A percentile compares a stretch with the other conserved stretches of the same genome.
phyloP scores from a whole-genome alignment of 805 yeast genomes.

The Suhomyces sp. region DNA sequence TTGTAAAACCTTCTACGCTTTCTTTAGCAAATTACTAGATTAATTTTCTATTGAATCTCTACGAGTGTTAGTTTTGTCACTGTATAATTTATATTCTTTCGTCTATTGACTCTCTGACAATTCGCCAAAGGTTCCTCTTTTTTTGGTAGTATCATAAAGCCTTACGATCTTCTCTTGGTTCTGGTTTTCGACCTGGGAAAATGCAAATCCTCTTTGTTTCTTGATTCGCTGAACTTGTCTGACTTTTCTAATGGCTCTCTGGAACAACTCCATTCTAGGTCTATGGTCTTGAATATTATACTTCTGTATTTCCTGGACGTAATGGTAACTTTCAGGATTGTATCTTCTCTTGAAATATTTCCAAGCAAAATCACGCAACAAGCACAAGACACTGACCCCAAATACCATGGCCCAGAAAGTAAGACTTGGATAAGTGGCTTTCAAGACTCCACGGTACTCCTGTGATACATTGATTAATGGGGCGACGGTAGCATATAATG shows the following conservation, averaged over 20 bases:
- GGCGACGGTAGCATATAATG: constrained; percentile 80
- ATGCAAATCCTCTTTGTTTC: constrained; percentile 97
- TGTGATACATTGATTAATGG: constrained; percentile 78
- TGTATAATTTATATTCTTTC: not conserved
- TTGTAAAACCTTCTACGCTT: not conserved
- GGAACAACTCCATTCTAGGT: constrained; percentile 96
- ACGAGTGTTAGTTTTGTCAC: no score
- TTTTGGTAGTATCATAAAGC: constrained; percentile 91
- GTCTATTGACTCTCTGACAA: constrained; percentile 23
- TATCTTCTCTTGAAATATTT: constrained; percentile 91
- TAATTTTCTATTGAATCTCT: no score
- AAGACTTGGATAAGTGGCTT: constrained; percentile 70
- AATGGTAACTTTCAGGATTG: constrained; percentile 88
- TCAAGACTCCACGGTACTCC: constrained; percentile 79
- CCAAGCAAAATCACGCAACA: constrained; percentile 88
- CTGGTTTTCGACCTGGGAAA: constrained; percentile 86
- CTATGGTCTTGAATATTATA: constrained; percentile 88
- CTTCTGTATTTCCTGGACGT: constrained; percentile 95
- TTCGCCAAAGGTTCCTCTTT: constrained; percentile 70
- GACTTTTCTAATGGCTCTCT: constrained; percentile 93
- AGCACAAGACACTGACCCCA: constrained; percentile 72
- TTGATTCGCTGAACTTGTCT: constrained; percentile 98
- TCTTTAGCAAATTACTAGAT: not conserved
- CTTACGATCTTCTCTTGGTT: constrained; percentile 90
- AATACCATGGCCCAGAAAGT: constrained; percentile 82